phyloP scores from a whole-genome alignment of 208 protist genomes.

The Acanthamoeba pearcei region DNA sequence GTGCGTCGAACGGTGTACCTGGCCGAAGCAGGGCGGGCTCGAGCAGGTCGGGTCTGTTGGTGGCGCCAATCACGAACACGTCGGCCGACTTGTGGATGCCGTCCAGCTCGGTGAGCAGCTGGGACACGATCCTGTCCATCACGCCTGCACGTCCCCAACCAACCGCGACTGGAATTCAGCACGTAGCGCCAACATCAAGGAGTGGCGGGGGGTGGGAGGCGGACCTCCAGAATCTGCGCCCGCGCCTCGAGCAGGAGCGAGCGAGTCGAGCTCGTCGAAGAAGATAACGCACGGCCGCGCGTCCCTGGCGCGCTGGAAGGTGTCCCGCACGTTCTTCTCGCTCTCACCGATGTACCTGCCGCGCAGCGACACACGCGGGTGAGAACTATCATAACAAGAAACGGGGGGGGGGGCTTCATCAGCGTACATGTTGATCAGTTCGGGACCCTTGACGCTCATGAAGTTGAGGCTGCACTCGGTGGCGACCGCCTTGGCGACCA shows the following conservation, averaged over 20 bases:
- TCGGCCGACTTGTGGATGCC: conserved; percentile 81
- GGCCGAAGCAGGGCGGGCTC: conserved; percentile 88
- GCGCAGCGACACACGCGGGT: not conserved
- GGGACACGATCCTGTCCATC: conserved; percentile 90
- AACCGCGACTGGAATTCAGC: too few relatives aligned
- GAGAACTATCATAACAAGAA: not conserved
- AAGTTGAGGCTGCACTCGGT: conserved; percentile 88
- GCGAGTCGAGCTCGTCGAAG: conserved; percentile 92
- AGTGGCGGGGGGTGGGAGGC: too few relatives aligned
- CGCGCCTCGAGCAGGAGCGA: conserved; percentile 87
- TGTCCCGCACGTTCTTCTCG: conserved; percentile 90
- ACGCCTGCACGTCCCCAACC: conserved; percentile 71
- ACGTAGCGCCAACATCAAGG: too few relatives aligned
- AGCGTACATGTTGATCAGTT: conserved; percentile 89
- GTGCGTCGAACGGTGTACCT: conserved; percentile 62
- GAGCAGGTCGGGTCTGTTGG: conserved; percentile 89
- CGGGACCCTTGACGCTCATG: conserved; percentile 88
- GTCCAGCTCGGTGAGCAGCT: conserved; percentile 91
- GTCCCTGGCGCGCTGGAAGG: conserved; percentile 86
- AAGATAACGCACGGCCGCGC: conserved; percentile 90
- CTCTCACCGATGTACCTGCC: conserved; percentile 89
- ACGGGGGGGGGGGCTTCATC: not conserved
- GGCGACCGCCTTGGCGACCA: conserved; percentile 89
- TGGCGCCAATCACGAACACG: conserved; percentile 90
- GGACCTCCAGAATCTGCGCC: conserved; percentile 84